Evolutionary conservation across 2,329 filamentous ascomycete genomes (phyloP).

Genomic region (Drechslera avenae): DNA sequence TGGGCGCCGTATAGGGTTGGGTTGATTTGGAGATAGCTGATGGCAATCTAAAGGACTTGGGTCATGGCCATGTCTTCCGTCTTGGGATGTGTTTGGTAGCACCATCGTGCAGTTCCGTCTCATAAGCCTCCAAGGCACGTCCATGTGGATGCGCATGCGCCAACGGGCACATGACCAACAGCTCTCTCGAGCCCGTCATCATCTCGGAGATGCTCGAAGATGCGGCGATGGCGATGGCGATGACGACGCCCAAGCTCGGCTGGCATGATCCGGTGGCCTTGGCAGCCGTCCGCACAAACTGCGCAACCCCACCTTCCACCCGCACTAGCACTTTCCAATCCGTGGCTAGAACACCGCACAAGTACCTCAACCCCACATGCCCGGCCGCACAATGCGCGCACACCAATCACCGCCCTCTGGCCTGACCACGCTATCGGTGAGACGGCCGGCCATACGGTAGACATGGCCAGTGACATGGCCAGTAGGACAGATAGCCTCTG

Average conservation of each 20-base stretch:
- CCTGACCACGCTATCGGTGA: too few relatives aligned
- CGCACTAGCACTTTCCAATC: not conserved
- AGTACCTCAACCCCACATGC: slow-evolving; percentile 6
- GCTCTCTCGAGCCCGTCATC: too few relatives aligned
- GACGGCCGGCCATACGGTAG: not conserved
- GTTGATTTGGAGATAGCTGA: not conserved
- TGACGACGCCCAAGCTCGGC: too few relatives aligned
- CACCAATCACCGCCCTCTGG: not conserved
- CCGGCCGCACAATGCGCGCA: slow-evolving; percentile 8
- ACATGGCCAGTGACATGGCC: not conserved
- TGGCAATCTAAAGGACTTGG: not conserved
- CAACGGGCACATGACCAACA: too few relatives aligned
- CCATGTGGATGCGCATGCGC: too few relatives aligned
- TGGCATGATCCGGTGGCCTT: not conserved
- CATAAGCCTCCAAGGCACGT: too few relatives aligned
- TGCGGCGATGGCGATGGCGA: too few relatives aligned
- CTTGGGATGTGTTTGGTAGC: too few relatives aligned
- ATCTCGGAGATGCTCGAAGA: too few relatives aligned
- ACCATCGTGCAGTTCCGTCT: too few relatives aligned
- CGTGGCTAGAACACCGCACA: slow-evolving; percentile 15
- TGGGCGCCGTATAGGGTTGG: not conserved
- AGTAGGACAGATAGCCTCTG: not conserved
- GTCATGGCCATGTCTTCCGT: not conserved
- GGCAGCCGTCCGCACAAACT: slow-evolving; percentile 12
- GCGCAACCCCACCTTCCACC: slow-evolving; percentile 12